phyloP scores from a whole-genome alignment of 1,284 basidiomycete species.

The Vanrija humicola region DNA sequence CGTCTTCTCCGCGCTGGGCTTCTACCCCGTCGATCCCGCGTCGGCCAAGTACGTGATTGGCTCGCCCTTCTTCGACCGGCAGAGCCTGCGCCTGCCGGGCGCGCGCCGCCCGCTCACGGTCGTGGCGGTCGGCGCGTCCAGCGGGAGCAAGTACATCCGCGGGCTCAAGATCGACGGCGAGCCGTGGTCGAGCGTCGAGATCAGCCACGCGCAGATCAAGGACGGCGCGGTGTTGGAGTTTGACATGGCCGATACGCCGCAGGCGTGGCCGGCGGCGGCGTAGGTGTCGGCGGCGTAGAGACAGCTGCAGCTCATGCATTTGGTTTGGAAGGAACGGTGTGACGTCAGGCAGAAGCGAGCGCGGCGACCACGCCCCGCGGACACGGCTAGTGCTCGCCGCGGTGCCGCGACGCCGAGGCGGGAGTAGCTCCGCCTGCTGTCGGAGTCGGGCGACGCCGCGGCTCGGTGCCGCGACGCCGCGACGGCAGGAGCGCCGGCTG shows the following conservation, averaged over 20 bases:
- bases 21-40: constrained; percentile 80
- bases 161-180: constrained; percentile 58
- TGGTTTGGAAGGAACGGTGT: too few relatives aligned
- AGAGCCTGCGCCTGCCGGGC: constrained; percentile 58
- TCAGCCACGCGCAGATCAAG: constrained; percentile 59
- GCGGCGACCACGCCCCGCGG: too few relatives aligned
- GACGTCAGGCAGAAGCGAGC: too few relatives aligned
- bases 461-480: too few relatives aligned
- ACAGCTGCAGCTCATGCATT: too few relatives aligned
- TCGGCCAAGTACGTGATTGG: constrained; percentile 69
- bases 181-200: constrained; percentile 51
- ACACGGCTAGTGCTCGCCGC: too few relatives aligned
- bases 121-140: constrained; percentile 54
- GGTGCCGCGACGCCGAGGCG: too few relatives aligned
- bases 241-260: constrained; percentile 59
- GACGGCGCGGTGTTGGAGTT: constrained; percentile 58
- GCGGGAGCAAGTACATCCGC: constrained; percentile 58
- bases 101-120: constrained; percentile 44
- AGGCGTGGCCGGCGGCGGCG: constrained; percentile 42
- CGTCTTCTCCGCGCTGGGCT: constrained; percentile 72
- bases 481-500: too few relatives aligned
- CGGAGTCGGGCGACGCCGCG: too few relatives aligned
- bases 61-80: constrained; percentile 66
- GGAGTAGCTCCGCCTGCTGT: too few relatives aligned
- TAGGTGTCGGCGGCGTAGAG: too few relatives aligned